Base-by-base conservation (phyloP, 2,329 filamentous ascomycete species). In the Aspergillus ochraceus region DNA sequence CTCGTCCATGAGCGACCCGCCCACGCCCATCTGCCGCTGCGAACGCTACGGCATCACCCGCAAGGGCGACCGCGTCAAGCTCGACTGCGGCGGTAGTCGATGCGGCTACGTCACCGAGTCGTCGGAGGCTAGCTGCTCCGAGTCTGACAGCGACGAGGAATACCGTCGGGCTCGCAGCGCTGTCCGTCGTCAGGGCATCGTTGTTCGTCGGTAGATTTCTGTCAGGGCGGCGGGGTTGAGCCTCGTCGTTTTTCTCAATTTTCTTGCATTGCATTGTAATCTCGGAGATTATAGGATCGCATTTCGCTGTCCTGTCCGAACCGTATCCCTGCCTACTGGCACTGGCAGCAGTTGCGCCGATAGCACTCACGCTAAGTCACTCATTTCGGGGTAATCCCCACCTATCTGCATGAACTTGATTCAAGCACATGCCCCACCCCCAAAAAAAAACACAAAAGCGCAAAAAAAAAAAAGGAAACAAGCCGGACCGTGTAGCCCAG, bases 41-140 rank as follows among this genome's bases (percentile, higher is more conserved):
- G 92, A 97, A 79, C 91, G 93, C 81, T 97, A 95, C 82, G 94
- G 93, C 70, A 96, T 98, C 83, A 97, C 93, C 66, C 90, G 92
- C 80, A 88, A 89, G 77, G 92, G 93, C 74, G 90, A 96, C 78
- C 89, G 93, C 72, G 90, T 98, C 85, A 95, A 94, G 86, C 88
- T 97, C 77, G 93, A 97, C 86, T 98, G 94, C 74, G 92, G 92
- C 69, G 94, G 94, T 68, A 83, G 88, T 63, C 89, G 91, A 75
- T 97, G 94, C 80, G 91, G 91, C 72, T 95, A 90, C 80, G 86
- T 85, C 50, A 69, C 68, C 65, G 88, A 91, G 71, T 74, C 73
- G 4, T 87, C 90, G 62, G 85, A 83, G 64, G 85, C 86, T 58
- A 91, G 88, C 83, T 92, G 88, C 67, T 89, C 84, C 69, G 88